These are phyloP conservation scores for Antitrichia curtipendula DNA, from an alignment of 225 moss, liverwort and hornwort species.

Conservation along the genomic window DNA sequence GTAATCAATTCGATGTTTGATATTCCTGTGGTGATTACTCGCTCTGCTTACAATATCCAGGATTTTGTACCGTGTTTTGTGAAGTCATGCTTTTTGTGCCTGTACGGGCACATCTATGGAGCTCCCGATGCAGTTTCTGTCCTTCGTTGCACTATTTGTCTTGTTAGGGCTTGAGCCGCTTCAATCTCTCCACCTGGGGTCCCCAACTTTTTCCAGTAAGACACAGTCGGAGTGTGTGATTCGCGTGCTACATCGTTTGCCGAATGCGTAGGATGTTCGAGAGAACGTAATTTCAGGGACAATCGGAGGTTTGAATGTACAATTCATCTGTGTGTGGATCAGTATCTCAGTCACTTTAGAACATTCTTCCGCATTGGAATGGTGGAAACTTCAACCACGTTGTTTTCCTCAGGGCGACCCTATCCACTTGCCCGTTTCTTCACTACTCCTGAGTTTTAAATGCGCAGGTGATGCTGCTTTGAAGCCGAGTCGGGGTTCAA, in stretches of 20 bases:
- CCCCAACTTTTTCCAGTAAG: neutral
- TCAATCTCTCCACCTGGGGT: neutral
- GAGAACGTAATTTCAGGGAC: accelerated
- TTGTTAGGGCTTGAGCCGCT: neutral
- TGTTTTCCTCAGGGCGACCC: neutral
- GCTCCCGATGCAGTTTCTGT: neutral
- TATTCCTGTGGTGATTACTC: neutral
- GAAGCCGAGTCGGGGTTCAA: neutral
- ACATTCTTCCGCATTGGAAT: neutral
- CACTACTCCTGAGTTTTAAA: neutral
- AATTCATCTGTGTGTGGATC: neutral
- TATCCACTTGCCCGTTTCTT: neutral
- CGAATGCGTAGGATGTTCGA: neutral
- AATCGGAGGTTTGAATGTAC: neutral
- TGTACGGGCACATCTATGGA: neutral
- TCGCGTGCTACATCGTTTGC: neutral
- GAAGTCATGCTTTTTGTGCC: neutral
- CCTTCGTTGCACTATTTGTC: neutral
- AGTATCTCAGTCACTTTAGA: neutral
- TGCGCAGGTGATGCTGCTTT: neutral
- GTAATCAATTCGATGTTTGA: neutral
- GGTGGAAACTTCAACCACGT: neutral
- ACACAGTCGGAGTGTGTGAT: no score
- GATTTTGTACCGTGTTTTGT: neutral
- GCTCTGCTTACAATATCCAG: neutral